A percentile compares a stretch with the other conserved stretches of the same genome.
Conservation (phyloP, 2,329 filamentous ascomycete species). For the Cladobotryum protrusum region DNA sequence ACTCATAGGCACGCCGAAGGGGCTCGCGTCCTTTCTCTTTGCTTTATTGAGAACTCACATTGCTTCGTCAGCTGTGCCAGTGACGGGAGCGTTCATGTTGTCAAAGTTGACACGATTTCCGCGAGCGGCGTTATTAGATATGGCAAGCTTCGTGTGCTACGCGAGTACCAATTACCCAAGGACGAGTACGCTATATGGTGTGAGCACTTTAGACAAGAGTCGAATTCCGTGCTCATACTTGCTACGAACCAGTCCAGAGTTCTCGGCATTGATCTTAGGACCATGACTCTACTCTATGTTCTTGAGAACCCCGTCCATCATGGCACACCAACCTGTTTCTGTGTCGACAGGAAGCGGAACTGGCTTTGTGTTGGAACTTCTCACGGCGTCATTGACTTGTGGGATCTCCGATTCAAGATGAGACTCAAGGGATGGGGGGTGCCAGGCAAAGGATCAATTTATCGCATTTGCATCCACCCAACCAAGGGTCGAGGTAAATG, state of each 20-base stretch:
- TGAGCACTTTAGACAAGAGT: constrained; percentile 82
- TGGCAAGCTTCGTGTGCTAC: constrained; percentile 66
- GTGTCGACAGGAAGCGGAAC: constrained; percentile 75
- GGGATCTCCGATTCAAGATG: constrained; percentile 93
- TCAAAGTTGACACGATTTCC: constrained; percentile 61
- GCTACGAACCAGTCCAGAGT: constrained; percentile 83
- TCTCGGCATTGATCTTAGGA: constrained; percentile 77
- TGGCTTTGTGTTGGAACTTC: constrained; percentile 91
- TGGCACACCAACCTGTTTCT: constrained; percentile 86
- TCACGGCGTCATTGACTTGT: constrained; percentile 86
- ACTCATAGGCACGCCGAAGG: constrained; percentile 71
- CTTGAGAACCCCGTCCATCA: constrained; percentile 87
- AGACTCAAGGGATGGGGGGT: constrained; percentile 84
- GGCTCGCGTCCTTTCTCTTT: constrained; percentile 70
- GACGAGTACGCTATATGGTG: constrained; percentile 82
- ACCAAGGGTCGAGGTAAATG: constrained; percentile 72
- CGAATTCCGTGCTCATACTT: constrained; percentile 73
- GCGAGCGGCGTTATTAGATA: constrained; percentile 59
- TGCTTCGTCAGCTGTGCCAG: constrained; percentile 86
- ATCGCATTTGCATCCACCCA: constrained; percentile 73
- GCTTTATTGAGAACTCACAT: constrained; percentile 90
- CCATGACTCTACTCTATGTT: constrained; percentile 74
- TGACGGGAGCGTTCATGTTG: constrained; percentile 84
- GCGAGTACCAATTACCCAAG: constrained; percentile 70
- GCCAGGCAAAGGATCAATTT: constrained; percentile 71